These are phyloP conservation scores for Leptographium wingfieldii DNA, from an alignment of 2,329 filamentous ascomycete genomes.

Conservation along the genomic window DNA sequence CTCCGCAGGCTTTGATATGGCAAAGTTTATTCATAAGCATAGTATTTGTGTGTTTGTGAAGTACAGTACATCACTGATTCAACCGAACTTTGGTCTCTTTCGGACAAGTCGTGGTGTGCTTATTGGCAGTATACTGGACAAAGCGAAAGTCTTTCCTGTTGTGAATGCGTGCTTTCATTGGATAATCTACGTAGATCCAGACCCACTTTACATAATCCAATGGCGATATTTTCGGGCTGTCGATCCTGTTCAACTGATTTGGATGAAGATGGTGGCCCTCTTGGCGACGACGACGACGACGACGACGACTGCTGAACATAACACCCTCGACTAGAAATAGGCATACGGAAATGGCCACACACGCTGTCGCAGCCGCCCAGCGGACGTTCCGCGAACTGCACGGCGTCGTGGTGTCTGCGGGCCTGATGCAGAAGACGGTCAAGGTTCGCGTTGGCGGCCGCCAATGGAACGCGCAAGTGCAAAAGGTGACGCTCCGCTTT, in stretches of 20 bases:
- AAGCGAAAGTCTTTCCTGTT: neutral
- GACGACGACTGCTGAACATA: neutral
- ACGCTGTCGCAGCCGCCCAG: constrained; percentile 22
- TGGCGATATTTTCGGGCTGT: neutral
- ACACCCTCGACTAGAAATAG: neutral
- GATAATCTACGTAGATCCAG: neutral
- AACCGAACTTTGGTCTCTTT: too few relatives aligned
- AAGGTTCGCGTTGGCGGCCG: constrained; percentile 62
- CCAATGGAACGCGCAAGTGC: constrained; percentile 59
- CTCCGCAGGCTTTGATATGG: neutral
- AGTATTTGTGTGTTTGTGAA: too few relatives aligned
- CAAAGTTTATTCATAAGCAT: neutral
- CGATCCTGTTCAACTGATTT: neutral
- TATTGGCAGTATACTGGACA: neutral
- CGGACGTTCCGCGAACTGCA: constrained; percentile 38
- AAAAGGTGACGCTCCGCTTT: constrained; percentile 42
- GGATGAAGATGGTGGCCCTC: neutral
- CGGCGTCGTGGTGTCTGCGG: constrained; percentile 66
- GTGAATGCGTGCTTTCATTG: neutral
- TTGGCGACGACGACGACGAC: neutral
- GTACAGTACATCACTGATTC: neutral
- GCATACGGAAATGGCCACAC: constrained; percentile 23
- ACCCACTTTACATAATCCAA: neutral
- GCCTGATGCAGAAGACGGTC: constrained; percentile 66
- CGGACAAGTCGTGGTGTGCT: too few relatives aligned